A percentile compares a stretch with the other conserved stretches of the same genome.
Conservation (phyloP, 805 yeast species). For the Ogataea siamensis region DNA sequence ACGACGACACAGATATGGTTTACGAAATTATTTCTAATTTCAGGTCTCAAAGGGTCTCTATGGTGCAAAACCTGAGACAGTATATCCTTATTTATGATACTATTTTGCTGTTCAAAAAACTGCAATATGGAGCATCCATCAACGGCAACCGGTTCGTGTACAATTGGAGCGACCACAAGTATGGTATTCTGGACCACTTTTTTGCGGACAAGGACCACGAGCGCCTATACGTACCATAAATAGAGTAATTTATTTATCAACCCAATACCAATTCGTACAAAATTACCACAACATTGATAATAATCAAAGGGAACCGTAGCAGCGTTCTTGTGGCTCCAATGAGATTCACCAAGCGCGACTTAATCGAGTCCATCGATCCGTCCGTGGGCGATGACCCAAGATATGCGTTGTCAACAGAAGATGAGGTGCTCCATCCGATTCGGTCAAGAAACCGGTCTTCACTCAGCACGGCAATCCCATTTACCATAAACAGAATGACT, state of each 20-base stretch:
- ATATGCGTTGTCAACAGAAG: slow-evolving; percentile 12
- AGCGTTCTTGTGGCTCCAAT: slow-evolving; percentile 60
- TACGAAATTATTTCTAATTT: slow-evolving; percentile 46
- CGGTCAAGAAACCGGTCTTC: slow-evolving; percentile 56
- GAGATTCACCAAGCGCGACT: slow-evolving; percentile 48
- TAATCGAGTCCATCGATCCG: slow-evolving; percentile 31
- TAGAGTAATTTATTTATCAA: slow-evolving; percentile 22
- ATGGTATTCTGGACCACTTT: slow-evolving; percentile 17
- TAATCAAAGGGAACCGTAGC: slow-evolving; percentile 54
- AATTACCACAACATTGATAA: slow-evolving; percentile 48
- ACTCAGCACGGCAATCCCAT: slow-evolving; percentile 57
- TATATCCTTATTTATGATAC: slow-evolving; percentile 50
- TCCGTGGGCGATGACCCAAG: slow-evolving; percentile 21
- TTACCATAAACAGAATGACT: slow-evolving; percentile 49
- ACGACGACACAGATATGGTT: slow-evolving; percentile 39
- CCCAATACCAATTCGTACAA: slow-evolving; percentile 54
- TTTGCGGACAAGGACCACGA: slow-evolving; percentile 18
- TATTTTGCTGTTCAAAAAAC: slow-evolving; percentile 29
- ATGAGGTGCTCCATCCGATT: slow-evolving; percentile 40
- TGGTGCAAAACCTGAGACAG: slow-evolving; percentile 59
- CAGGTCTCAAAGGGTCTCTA: slow-evolving; percentile 51
- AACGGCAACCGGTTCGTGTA: slow-evolving; percentile 9
- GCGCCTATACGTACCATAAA: slow-evolving; percentile 3
- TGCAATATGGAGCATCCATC: slow-evolving; percentile 14
- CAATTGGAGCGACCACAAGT: slow-evolving; percentile 15